Evolutionary conservation across 768 basidiomycete genomes (phyloP).

Genomic region (Lactarius tabidus): DNA sequence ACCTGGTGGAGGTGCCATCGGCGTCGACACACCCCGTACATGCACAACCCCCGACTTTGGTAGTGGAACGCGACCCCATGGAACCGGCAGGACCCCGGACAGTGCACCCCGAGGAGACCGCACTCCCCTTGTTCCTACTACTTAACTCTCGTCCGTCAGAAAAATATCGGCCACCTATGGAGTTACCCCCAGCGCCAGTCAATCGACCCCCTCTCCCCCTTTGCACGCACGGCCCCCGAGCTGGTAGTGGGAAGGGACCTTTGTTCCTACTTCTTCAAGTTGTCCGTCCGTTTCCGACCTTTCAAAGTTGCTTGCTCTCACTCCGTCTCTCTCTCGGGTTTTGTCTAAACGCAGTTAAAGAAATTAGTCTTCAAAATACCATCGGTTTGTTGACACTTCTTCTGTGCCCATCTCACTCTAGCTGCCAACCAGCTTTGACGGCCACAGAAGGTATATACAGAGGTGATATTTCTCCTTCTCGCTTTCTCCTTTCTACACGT

Average conservation of each 20-base stretch:
- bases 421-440: not conserved
- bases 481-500: slow-evolving; percentile 4
- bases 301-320: not conserved
- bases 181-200: not conserved
- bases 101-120: too few relatives aligned
- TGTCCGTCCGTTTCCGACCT: not conserved
- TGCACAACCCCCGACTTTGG: too few relatives aligned
- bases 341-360: not conserved
- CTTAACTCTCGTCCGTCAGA: too few relatives aligned
- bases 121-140: too few relatives aligned
- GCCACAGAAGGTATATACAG: slow-evolving; percentile 14
- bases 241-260: not conserved
- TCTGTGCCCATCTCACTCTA: not conserved
- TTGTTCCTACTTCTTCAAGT: slow-evolving; percentile 1
- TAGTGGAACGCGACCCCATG: too few relatives aligned
- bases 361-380: not conserved
- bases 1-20: too few relatives aligned
- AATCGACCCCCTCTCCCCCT: not conserved
- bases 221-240: not conserved
- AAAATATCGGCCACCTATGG: slow-evolving; percentile 10
- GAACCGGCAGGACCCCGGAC: too few relatives aligned
- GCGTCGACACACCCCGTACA: too few relatives aligned
- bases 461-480: not conserved
- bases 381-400: not conserved
- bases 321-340: not conserved